phyloP scores from a whole-genome alignment of 2,329 filamentous ascomycete species.

The Cryphonectria nitschkei region DNA sequence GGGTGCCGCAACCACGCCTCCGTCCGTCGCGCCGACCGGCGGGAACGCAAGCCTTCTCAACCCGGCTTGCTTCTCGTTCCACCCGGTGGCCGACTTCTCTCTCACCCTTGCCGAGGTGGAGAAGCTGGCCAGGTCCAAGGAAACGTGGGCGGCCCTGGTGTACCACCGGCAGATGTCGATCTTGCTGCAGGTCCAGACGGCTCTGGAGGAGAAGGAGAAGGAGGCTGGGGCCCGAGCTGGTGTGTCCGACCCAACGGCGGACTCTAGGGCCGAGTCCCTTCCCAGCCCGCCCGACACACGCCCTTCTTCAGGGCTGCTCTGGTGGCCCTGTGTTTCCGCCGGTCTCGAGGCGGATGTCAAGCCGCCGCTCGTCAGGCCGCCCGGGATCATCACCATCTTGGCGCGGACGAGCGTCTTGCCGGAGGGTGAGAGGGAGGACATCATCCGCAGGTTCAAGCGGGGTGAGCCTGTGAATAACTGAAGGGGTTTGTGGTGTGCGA shows the following conservation, averaged over 20 bases:
- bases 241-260: not conserved
- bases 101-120: not conserved
- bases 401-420: conserved; percentile 1
- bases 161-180: not conserved
- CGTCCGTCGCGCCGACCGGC: not conserved
- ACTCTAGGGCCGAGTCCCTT: not conserved
- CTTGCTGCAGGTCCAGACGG: not conserved
- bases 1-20: not conserved
- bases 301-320: not conserved
- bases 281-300: not conserved
- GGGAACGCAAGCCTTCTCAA: not conserved
- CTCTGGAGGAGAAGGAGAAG: no score
- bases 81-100: not conserved
- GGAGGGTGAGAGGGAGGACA: not conserved
- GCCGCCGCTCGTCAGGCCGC: not conserved
- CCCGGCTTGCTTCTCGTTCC: not conserved
- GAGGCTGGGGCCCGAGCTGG: not conserved
- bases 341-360: not conserved
- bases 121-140: not conserved
- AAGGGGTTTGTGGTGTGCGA: not conserved
- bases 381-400: not conserved
- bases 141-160: not conserved
- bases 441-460: not conserved
- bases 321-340: not conserved
- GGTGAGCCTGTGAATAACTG: not conserved